Base-by-base conservation (phyloP, 2,329 filamentous ascomycete species). In the Pseudogymnoascus sp. region DNA sequence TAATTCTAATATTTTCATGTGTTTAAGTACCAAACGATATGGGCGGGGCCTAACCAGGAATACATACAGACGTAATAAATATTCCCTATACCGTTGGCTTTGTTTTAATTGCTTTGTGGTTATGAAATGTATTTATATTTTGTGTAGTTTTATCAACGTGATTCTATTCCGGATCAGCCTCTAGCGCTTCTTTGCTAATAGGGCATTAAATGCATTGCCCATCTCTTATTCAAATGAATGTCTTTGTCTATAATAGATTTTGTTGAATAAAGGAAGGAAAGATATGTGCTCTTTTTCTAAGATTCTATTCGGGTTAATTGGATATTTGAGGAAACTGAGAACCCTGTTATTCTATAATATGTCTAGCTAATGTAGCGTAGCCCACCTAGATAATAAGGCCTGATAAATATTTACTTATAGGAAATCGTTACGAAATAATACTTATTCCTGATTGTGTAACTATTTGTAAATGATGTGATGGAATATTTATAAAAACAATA, bases 11-110 rank as follows among this genome's bases (percentile, higher is more conserved):
- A 18, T 48, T 48, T 48, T 28, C 41, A 28, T 48, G 41, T 30
- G 41, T n/a, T 18, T 2, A 23, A n/a, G 41, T 18, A 8, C n/a
- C 23, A 9, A 12, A 18, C 23, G 18, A 48, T 48, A 28, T 48
- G 9, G 18, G 5, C 3, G 33, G 38, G 38, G 10, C 39, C 39
- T 41, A 23, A 9, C n/a, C 41, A 48, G 28, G 23, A 28, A 48
- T 26, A 45, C 41, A 48, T 28, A 48, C 41, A 48, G 41, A 48
- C 41, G 41, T 48, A 48, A 48, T 48, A 48, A 48, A 48, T 48
- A 48, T 48, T 48, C 41, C 41, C n/a, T 48, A 28, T 28, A 48
- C 8, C 4, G 3, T 48, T 15, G 23, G 6, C 23, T 30, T 15
- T 7, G 5, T 3, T 48, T 48, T 48, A n/a, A 28, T n/a, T 23